phyloP scores from a whole-genome alignment of 2,329 filamentous ascomycete genomes.

The Aspergillus texensis region DNA sequence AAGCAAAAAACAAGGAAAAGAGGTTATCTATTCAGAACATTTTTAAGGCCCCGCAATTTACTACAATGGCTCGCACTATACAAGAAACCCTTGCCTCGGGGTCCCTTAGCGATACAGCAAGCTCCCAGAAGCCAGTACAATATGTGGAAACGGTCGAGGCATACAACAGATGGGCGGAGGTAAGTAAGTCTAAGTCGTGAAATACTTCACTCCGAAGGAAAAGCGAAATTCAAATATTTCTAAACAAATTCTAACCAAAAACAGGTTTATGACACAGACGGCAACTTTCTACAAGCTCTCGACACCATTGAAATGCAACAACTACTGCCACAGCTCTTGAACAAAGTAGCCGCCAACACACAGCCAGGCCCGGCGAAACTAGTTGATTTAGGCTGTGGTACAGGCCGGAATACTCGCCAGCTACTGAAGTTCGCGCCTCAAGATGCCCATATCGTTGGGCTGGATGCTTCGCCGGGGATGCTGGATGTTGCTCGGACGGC shows the following conservation, averaged over 20 bases:
- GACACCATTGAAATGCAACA: constrained; percentile 60
- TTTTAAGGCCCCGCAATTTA: neutral
- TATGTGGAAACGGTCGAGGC: constrained; percentile 41
- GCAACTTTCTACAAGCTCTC: constrained; percentile 67
- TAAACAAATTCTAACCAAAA: neutral
- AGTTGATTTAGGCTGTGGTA: constrained; percentile 68
- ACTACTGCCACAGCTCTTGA: constrained; percentile 55
- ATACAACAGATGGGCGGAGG: constrained; percentile 43
- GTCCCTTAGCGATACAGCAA: neutral
- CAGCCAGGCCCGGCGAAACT: constrained; percentile 40
- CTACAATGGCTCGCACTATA: constrained; percentile 24
- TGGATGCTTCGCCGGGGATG: constrained; percentile 63
- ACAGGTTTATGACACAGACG: constrained; percentile 65
- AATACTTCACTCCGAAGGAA: neutral
- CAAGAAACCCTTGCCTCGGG: constrained; percentile 20
- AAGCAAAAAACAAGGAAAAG: neutral
- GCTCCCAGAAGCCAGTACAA: constrained; percentile 18
- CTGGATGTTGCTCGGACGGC: constrained; percentile 53
- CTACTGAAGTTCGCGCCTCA: constrained; percentile 36
- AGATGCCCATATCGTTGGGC: constrained; percentile 49
- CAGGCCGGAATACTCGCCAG: constrained; percentile 63
- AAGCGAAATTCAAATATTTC: neutral
- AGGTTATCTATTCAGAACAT: too few species aligned
- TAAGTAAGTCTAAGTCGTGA: constrained; percentile 12
- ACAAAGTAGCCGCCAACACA: constrained; percentile 21